Evolutionary conservation across 257 asterid species (phyloP).

Genomic region (Marsdenia floribunda): DNA sequence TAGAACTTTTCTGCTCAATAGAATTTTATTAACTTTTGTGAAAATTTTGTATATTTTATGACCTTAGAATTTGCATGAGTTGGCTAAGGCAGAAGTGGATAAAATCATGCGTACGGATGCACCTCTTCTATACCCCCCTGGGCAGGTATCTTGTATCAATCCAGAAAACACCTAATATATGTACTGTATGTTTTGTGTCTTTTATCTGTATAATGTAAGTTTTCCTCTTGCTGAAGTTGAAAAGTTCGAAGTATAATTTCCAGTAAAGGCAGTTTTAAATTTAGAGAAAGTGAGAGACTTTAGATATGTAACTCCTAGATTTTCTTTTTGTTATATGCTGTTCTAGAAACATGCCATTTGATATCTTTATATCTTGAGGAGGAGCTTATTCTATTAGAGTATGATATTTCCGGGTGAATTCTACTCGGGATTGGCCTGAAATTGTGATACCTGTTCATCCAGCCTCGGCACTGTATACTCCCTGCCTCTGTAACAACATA

Average conservation of each 20-base stretch:
- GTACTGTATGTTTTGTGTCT: neutral
- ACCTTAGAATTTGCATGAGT: slow-evolving; percentile 51
- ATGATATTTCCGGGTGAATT: neutral
- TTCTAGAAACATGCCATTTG: neutral
- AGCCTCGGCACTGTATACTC: neutral
- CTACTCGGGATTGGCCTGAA: neutral
- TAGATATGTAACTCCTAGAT: neutral
- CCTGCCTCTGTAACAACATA: no score
- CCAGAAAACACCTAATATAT: neutral
- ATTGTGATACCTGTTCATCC: neutral
- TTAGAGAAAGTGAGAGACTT: neutral
- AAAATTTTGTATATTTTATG: slow-evolving; percentile 6
- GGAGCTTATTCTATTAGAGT: neutral
- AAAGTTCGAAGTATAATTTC: neutral
- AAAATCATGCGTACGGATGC: slow-evolving; percentile 85
- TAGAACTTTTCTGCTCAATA: neutral
- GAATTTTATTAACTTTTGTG: neutral
- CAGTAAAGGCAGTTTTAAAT: neutral
- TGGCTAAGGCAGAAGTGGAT: slow-evolving; percentile 75
- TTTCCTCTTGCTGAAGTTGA: slow-evolving; percentile 2
- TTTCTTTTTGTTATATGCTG: neutral
- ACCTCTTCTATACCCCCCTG: slow-evolving; percentile 88
- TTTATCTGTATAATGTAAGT: neutral
- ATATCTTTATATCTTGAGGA: neutral
- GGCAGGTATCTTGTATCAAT: slow-evolving; percentile 56